Percentiles rank a stretch among this genome's conserved stretches.
Conservation (phyloP, 2,329 filamentous ascomycete genomes). For the Phialocephala sp. region DNA sequence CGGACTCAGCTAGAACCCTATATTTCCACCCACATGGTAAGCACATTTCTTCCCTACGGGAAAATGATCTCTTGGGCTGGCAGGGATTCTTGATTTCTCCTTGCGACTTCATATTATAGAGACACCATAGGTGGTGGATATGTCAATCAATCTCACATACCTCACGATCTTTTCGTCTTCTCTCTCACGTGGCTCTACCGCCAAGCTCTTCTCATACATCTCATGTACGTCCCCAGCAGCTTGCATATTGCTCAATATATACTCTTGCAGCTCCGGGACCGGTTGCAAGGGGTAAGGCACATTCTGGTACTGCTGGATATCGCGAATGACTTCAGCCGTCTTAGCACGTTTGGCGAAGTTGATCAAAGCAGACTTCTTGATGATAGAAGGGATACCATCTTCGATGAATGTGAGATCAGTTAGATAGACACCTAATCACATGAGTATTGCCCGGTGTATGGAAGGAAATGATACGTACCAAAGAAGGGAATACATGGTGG, state of each 20-base stretch:
- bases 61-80: conserved; percentile 25
- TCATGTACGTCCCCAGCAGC: conserved; percentile 95
- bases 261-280: conserved; percentile 92
- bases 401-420: conserved; percentile 99
- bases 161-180: conserved; percentile 99
- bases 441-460: conserved; percentile 21
- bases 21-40: conserved; percentile 38
- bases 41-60: conserved; percentile 32
- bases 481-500: conserved; percentile 99
- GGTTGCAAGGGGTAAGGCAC: conserved; percentile 92
- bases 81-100: conserved; percentile 25
- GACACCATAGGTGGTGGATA: conserved; percentile 29
- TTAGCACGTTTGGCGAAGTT: conserved; percentile 99
- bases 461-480: conserved; percentile 60
- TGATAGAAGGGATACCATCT: conserved; percentile 93
- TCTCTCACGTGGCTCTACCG: conserved; percentile 90
- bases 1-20: conserved; percentile 66
- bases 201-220: conserved; percentile 98
- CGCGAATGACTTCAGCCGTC: conserved; percentile 96
- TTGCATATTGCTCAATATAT: conserved; percentile 96
- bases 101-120: conserved; percentile 27
- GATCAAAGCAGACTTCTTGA: conserved; percentile 95
- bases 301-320: conserved; percentile 98
- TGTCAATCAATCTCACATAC: conserved; percentile 47
- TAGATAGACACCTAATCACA: conserved; percentile 79